Conservation (phyloP, 225 moss, liverwort and hornwort genomes). For the Rhytidiadelphus loreus region DNA sequence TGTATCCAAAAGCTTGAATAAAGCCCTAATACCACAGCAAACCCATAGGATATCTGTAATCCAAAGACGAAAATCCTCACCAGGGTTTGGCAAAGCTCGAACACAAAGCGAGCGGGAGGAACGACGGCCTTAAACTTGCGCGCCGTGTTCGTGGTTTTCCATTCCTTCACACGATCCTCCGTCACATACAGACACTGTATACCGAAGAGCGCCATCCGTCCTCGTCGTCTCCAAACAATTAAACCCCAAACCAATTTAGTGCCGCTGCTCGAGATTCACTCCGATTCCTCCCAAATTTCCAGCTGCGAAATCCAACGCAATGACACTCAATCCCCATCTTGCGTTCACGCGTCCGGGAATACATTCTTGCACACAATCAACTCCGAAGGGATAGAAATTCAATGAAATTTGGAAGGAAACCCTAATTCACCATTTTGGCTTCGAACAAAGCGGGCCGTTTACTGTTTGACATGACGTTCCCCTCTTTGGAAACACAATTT, state of each 20-base stretch:
- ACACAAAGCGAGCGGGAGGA: constrained; percentile 55
- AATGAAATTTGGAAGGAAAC: not conserved
- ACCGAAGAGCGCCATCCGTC: constrained; percentile 42
- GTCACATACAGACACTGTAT: constrained; percentile 76
- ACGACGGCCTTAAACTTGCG: constrained; percentile 58
- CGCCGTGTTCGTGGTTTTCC: constrained; percentile 69
- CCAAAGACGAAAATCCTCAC: constrained; percentile 10
- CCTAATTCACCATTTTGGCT: constrained; percentile 1
- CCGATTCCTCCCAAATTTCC: not conserved
- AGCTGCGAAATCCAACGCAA: constrained; percentile 3
- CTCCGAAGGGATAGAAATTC: not conserved
- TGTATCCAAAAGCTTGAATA: not conserved
- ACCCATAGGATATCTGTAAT: not conserved
- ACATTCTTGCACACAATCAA: not conserved
- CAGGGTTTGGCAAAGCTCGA: constrained; percentile 93
- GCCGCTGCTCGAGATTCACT: not conserved
- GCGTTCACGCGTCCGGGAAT: not conserved
- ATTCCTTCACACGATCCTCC: constrained; percentile 83
- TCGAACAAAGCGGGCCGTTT: not conserved
- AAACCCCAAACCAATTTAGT: not conserved
- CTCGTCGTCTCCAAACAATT: not conserved
- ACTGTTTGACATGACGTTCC: not conserved
- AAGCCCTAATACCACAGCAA: not conserved
- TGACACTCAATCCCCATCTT: constrained; percentile 7
- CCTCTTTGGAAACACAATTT: not conserved